Base-by-base conservation (phyloP, 2,329 filamentous ascomycete species). In the Colletotrichum graminicola region DNA sequence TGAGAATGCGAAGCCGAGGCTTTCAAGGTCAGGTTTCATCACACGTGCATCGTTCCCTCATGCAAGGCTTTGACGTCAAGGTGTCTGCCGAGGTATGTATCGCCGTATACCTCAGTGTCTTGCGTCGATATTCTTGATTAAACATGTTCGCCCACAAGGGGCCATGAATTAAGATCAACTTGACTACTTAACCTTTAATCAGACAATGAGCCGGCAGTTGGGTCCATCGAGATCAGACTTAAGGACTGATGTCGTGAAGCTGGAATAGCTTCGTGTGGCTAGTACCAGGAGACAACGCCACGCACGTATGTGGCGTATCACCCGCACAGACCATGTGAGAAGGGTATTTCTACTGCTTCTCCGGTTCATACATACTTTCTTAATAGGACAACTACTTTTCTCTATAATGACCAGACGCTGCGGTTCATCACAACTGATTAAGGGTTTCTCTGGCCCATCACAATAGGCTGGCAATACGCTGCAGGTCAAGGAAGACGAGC, bases 1-100 rank as follows among this genome's bases (percentile, higher is more conserved):
- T 12, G 45, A 41, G 26, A 32, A 23, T 36, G 45, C n/a, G 23
- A 29, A 39, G 32, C 59, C 59, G 59, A 62, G 59, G 59, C 11
- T 51, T 23, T 41, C 34, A 14, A 51, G 47, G 21, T 14, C 21
- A 11, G 43, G n/a, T 29, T 51, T 51, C 45, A 51, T 62, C 32
- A 32, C 59, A 51, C 59, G 51, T 41, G 59, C 45, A 62, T 21
- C 23, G 23, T 21, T 4, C 34, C 14, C 21, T 16, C 34, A 26
- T 51, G 59, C 32, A 36, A 6, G 29, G 11, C 59, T 21, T 10
- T 7, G 36, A 12, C 29, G 26, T 10, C 11, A 18, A 39, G 2
- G 21, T 12, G 0, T 26, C 23, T 51, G 59, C 54, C 54, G 54
- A 57, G 54, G 54, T 41, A 12, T 16, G 18, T 3, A 39, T 34